Conservation (phyloP, 441 rosid genomes). For the Pelargonium cotyledonis region DNA sequence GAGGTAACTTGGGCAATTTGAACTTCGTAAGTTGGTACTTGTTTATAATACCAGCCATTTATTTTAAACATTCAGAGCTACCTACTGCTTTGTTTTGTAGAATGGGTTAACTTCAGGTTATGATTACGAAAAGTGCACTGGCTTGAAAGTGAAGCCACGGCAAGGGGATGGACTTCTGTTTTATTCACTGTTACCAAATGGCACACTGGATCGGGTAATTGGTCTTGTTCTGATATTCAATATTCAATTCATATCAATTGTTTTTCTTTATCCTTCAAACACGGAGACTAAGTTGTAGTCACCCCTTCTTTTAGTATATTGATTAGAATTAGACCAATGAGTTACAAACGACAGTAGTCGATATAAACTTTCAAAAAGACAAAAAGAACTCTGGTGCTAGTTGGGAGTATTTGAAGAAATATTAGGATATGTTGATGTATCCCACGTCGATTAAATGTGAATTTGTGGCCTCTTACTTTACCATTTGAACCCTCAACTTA, state of each 20-base stretch:
- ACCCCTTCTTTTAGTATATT: too few relatives aligned
- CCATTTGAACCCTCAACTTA: too few relatives aligned
- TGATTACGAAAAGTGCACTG: conserved; percentile 55
- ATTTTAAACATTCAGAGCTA: conserved; percentile 7
- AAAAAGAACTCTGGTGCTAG: too few relatives aligned
- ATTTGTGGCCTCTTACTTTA: too few relatives aligned
- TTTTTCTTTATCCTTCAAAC: conserved; percentile 4
- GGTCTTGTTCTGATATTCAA: not conserved
- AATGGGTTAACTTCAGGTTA: conserved; percentile 43
- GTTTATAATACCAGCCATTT: not conserved
- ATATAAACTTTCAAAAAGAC: too few relatives aligned
- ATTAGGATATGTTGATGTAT: too few relatives aligned
- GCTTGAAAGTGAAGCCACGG: conserved; percentile 75
- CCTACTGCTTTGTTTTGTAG: conserved; percentile 29
- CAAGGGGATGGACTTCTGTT: conserved; percentile 79
- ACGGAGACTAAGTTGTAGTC: not conserved
- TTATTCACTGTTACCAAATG: conserved; percentile 61
- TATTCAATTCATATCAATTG: not conserved
- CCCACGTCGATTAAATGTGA: too few relatives aligned
- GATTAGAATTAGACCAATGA: too few relatives aligned
- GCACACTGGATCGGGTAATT: conserved; percentile 71
- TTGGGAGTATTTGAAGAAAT: too few relatives aligned
- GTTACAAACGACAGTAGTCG: too few relatives aligned
- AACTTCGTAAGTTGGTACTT: not conserved
- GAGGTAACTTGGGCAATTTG: conserved; percentile 43